Percentiles rank a stretch among this genome's conserved stretches.
Evolutionary conservation across 2,329 filamentous ascomycete species (phyloP).

Genomic region (Chaetomiaceae sp.): DNA sequence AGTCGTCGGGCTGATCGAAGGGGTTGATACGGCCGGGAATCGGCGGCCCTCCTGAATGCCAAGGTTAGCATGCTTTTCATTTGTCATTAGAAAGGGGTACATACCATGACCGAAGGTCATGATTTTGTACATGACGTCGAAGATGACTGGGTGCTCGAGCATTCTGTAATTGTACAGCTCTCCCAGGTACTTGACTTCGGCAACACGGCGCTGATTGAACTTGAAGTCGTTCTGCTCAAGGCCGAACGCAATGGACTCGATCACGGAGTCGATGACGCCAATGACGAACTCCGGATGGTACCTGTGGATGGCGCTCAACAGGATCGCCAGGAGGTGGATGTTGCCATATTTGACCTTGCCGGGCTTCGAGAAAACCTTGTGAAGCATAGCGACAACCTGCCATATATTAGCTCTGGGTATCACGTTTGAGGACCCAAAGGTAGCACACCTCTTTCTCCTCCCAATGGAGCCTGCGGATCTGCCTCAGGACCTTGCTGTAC

Average conservation of each 20-base stretch:
- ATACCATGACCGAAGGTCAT: constrained; percentile 82
- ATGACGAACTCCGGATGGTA: constrained; percentile 92
- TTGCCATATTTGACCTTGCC: constrained; percentile 98
- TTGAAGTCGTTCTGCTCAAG: constrained; percentile 97
- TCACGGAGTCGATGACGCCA: constrained; percentile 82
- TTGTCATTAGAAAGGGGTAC: constrained; percentile 23
- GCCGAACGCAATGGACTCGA: constrained; percentile 83
- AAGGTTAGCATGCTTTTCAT: background rate
- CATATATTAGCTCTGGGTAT: constrained; percentile 17
- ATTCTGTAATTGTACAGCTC: constrained; percentile 98
- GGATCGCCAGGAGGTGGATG: constrained; percentile 85
- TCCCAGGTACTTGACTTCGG: constrained; percentile 92
- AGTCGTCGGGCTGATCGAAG: constrained; percentile 88
- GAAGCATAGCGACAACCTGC: constrained; percentile 45
- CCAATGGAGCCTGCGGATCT: constrained; percentile 94
- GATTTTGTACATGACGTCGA: constrained; percentile 91
- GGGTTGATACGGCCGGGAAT: constrained; percentile 70
- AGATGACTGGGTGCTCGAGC: constrained; percentile 91
- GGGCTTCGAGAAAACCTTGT: constrained; percentile 93
- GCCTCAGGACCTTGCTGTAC: constrained; percentile 88
- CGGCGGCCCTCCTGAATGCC: constrained; percentile 65
- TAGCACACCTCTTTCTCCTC: constrained; percentile 73
- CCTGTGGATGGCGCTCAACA: constrained; percentile 81
- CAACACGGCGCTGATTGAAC: constrained; percentile 89
- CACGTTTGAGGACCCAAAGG: background rate